Percentiles rank a stretch among this genome's conserved stretches.
Evolutionary conservation across 2,329 filamentous ascomycete genomes (phyloP).

Genomic region (Fragosphaeria purpurea): DNA sequence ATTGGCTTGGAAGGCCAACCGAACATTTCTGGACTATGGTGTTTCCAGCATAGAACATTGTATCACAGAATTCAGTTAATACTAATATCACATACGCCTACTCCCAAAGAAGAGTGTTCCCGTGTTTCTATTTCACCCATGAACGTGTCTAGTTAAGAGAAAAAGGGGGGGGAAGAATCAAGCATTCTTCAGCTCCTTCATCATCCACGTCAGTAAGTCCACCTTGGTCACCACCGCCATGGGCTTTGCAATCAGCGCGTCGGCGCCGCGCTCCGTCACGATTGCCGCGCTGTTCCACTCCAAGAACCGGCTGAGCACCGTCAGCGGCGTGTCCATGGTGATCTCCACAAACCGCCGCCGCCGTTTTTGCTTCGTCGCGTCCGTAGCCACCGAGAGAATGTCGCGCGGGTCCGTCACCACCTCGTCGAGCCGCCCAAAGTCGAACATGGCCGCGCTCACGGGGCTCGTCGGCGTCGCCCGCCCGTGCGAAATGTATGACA

Average conservation of each 20-base stretch:
- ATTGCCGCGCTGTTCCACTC: slow-evolving; percentile 97
- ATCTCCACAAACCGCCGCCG: slow-evolving; percentile 84
- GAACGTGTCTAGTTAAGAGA: too few relatives aligned
- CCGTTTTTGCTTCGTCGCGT: slow-evolving; percentile 19
- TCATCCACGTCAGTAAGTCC: slow-evolving; percentile 84
- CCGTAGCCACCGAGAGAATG: slow-evolving; percentile 28
- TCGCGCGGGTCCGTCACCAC: slow-evolving; percentile 80
- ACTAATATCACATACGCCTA: too few relatives aligned
- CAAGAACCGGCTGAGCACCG: slow-evolving; percentile 80
- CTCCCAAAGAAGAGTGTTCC: too few relatives aligned
- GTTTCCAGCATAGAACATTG: too few relatives aligned
- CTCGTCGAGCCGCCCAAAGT: slow-evolving; percentile 80
- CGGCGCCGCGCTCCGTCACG: slow-evolving; percentile 65
- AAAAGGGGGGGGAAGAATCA: too few relatives aligned
- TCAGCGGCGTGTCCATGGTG: slow-evolving; percentile 77
- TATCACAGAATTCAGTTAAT: too few relatives aligned
- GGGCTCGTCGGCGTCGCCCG: slow-evolving; percentile 64
- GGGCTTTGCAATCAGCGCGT: slow-evolving; percentile 57
- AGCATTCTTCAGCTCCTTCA: slow-evolving; percentile 46
- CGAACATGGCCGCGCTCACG: slow-evolving; percentile 90
- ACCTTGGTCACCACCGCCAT: slow-evolving; percentile 93
- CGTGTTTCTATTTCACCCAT: too few relatives aligned
- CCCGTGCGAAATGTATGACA: slow-evolving; percentile 79
- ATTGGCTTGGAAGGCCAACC: too few relatives aligned
- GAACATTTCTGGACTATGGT: too few relatives aligned